Evolutionary conservation across 140 eudicot genomes (phyloP), one percentile per base, ranked within the genome.

Genomic region (Cichorium intybus): DNA sequence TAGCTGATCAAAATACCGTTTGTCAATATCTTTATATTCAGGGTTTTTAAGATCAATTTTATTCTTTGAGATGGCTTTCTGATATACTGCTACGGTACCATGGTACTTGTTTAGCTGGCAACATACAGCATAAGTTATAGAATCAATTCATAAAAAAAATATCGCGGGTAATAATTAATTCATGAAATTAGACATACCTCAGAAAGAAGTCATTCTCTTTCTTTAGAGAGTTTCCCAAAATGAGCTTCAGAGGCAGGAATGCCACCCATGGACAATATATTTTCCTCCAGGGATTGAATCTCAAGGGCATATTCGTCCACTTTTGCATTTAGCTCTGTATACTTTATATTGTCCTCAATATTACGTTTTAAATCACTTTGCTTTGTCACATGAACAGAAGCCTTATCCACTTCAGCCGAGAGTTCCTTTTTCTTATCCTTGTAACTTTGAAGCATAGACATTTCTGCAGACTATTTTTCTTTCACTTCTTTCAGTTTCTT

Each of bases 11-110:
- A 88, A 93, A 71, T 88, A 72, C 9, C 95, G 88, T 46, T 84
- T 86, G 77, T 93, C 99, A 48, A 93, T 88, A 64, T 86, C 99
- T 77, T 88, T 93, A 76, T 83, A 93, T 66, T 93, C 95, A 10
- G 95, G 70, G 77, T 86, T 89, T 63, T 84, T 89, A 39, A 93
- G 97, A 78, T 86, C 94, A 71, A 76, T 63, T 77, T 82, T 89
- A 27, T 86, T 83, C 79, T 77, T 81, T 1, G 95, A 83, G 60
- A 93, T 84, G 72, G 87, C 81, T 77, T 82, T 89, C 79, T 88
- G 85, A 76, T 88, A 80, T 23, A 93, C 97, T 64, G 90, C 77
- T 66, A 83, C 50, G 2, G 90, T 86, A 53, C 99, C 99, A 51
- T 46, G 83, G 45, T 33, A 73, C 75, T 77, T 83, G 73, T 88